Conservation (phyloP, 2,329 filamentous ascomycete species). For the Diaporthe australafricana region DNA sequence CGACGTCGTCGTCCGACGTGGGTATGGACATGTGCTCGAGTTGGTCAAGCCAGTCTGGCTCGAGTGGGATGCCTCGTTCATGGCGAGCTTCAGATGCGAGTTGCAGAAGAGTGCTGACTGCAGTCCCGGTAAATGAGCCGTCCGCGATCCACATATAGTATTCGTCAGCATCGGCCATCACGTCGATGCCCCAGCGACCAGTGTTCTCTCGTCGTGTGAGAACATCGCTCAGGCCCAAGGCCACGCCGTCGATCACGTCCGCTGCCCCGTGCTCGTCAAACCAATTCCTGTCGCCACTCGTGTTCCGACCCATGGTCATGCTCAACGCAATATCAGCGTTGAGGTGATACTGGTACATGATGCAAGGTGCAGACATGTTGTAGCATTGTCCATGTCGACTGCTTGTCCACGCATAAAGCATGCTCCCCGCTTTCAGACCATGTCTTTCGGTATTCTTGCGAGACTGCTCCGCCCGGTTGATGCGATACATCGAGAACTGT, state of each 20-base stretch:
- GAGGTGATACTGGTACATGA: constrained; percentile 78
- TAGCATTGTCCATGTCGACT: constrained; percentile 77
- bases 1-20: constrained; percentile 54
- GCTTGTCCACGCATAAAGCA: constrained; percentile 76
- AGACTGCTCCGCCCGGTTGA: constrained; percentile 59
- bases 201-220: constrained; percentile 36
- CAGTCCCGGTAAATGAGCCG: constrained; percentile 32
- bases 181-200: constrained; percentile 38
- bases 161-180: constrained; percentile 40
- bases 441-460: constrained; percentile 68
- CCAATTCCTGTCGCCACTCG: constrained; percentile 41
- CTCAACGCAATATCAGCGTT: constrained; percentile 75
- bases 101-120: constrained; percentile 32
- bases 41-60: constrained; percentile 31
- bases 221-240: constrained; percentile 34
- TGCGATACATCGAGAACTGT: constrained; percentile 44
- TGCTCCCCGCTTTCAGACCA: constrained; percentile 60
- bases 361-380: constrained; percentile 69
- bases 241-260: constrained; percentile 34
- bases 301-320: constrained; percentile 42
- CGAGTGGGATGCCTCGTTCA: constrained; percentile 26
- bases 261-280: constrained; percentile 33
- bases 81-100: constrained; percentile 27
- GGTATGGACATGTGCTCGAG: constrained; percentile 37
- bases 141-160: constrained; percentile 37